Evolutionary conservation across 2,329 filamentous ascomycete genomes (phyloP), one percentile per base, ranked within the genome.

Genomic region (Trichoderma gracile): DNA sequence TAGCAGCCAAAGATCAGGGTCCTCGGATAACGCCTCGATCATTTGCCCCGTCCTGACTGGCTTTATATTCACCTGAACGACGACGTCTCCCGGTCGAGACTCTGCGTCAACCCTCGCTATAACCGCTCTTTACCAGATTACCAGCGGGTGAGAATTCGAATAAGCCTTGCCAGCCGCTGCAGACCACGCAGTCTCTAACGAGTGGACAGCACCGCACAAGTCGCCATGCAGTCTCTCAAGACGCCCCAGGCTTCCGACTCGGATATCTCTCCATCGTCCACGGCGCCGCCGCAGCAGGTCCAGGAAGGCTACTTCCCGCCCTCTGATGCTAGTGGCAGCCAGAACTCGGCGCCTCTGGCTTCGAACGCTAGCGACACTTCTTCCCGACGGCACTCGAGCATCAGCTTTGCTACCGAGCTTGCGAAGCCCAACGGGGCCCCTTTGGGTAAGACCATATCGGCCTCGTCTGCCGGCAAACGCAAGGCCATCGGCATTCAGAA

Each of bases 251-350:
- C 75, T 65, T 73, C 78, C 57, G 78, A 77, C 67, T 79, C 77
- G 19, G 79, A 81, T 52, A 69, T 82, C 63, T 82, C 80, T 64
- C 80, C 80, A 30, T 74, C 73, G 61, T 76, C 79, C 7, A 65
- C 70, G 8, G 46, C 63, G 17, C 70, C 72, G 19, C 67, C 68
- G 3, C 65, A 65, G 43, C 52, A 62, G 45, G 33, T 49, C 66
- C 55, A 62, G 14, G 65, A 70, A 56, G 54, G 47, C 19, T 64
- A 66, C 50, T 66, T 64, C 19, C 33, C 65, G 2, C 42, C 58
- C 14, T 19, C 43, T 7, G 52, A 55, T 14, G 52, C 49, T 8
- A 52, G 56, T 38, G 64, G 42, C 30, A 64, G 61, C 46, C 64
- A 64, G 19, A 57, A 52, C 19, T 60, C 64, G 42, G 21, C 53